Evolutionary conservation across 129 eudicot genomes (phyloP), one percentile per base, ranked within the genome.

Genomic region (Centrapalus pauciflorus): DNA sequence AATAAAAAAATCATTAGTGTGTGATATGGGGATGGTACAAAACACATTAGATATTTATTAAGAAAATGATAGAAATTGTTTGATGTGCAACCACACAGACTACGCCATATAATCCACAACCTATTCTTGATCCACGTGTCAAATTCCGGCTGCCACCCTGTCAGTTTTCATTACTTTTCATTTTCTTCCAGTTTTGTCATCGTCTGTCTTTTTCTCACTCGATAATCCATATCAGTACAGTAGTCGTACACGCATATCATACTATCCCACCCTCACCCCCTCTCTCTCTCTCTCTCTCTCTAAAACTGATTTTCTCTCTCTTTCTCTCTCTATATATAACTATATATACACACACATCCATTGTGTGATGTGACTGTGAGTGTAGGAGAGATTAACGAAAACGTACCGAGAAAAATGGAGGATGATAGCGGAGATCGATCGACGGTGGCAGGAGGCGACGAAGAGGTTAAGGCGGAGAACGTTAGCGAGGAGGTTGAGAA

Each of bases 401-500:
- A 41, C n/a, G n/a, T n/a, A n/a, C n/a, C n/a, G n/a, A n/a, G n/a
- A 13, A 45, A 16, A 45, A 45, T 45, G 52, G 52, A 45, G 64
- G 64, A 68, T 34, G 35, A 37, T 17, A 40, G 27, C 25, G 74
- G 43, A 5, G 74, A 26, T 26, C 10, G 21, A 7, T 38, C 63
- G 41, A 19, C 54, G 45, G 73, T 23, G 16, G 28, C 40, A 32
- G 25, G 51, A 41, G 52, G 40, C 25, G 25, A 26, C 14, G 73
- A 25, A 34, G 51, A 55, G 19, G 20, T 40, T 14, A 49, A 5
- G 63, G 26, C 55, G 74, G 38, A 27, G 65, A 29, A 27, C 29
- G 64, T 26, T 0, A 11, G 11, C 74, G 75, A 63, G 19, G 79
- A 73, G 10, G 62, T 58, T 1, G 79, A 64, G 30, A 69, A 40